Base-by-base conservation (phyloP, 2,329 filamentous ascomycete genomes). In the Aspergillus floridensis region DNA sequence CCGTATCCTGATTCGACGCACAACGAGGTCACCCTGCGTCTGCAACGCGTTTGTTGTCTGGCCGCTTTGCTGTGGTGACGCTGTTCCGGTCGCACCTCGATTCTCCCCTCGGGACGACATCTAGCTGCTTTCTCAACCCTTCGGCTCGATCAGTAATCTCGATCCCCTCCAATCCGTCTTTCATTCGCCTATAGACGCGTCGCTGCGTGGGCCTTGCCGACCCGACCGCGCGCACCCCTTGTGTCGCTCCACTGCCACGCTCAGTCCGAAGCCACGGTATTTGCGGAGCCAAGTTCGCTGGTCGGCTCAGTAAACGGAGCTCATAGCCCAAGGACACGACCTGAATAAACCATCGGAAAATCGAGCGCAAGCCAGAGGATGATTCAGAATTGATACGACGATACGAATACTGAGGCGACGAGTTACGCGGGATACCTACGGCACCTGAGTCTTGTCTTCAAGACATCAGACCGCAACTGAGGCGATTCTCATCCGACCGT, bases 201-300 rank as follows among this genome's bases (percentile, higher is more conserved):
- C 53, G 51, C 54, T 46, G 24, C 56, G 35, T 56, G 46, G 49
- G 14, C 47, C 48, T 50, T 47, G 56, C 54, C 53, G 54, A 59
- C 59, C 49, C 41, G 26, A 55, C 47, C 19, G 44, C 58, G 38
- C 55, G 56, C 57, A 55, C 52, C 44, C 48, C 41, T 51, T 56
- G 38, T 44, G 29, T 55, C 31, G 31, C 49, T 49, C 38, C 44
- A 52, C 59, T 22, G 57, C 35, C 54, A 35, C 55, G 24, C 50
- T 38, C 59, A 38, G 14, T 49, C 50, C 51, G 44, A 46, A 48
- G n/a, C 21, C 31, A 14, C 38, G 38, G 48, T 47, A 31, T 48
- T 58, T 48, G 48, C 53, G 50, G 59, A 57, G 64, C 63, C 59
- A 50, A 63, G 59, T 68, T 73, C 71, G 71, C 70, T 68, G 71